Percentiles rank a stretch among this genome's conserved stretches.
These are phyloP conservation scores for Schrenkiella parvula DNA, from an alignment of 345 rosid genomes.

Conservation along the genomic window DNA sequence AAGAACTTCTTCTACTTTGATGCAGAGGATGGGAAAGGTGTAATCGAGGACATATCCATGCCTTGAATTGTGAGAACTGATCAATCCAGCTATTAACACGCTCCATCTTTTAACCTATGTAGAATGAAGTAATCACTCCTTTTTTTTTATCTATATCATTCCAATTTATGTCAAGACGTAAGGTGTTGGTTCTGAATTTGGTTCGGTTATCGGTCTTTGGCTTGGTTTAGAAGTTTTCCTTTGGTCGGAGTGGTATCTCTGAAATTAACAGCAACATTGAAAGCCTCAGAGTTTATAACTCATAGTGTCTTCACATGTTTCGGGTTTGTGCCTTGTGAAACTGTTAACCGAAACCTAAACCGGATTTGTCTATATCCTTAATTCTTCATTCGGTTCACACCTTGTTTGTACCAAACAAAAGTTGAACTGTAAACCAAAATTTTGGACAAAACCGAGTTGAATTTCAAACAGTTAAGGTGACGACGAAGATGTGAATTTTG, in stretches of 20 bases:
- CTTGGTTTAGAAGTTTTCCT: not conserved
- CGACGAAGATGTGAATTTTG: too few species aligned
- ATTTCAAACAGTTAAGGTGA: not conserved
- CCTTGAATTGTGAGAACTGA: not conserved
- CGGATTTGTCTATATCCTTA: not conserved
- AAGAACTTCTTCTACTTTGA: conserved; percentile 91
- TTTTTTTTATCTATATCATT: not conserved
- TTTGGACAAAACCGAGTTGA: not conserved
- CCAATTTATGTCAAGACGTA: not conserved
- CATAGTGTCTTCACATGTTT: not conserved
- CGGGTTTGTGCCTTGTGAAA: not conserved
- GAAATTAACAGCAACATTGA: not conserved
- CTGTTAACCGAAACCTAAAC: not conserved
- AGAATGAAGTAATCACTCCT: not conserved
- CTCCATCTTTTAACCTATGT: not conserved
- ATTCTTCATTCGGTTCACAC: not conserved
- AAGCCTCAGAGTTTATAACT: not conserved
- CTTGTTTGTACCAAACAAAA: not conserved
- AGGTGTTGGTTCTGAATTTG: not conserved
- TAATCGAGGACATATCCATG: conserved; percentile 63
- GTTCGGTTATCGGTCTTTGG: not conserved
- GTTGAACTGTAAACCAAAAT: not conserved
- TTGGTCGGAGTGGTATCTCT: not conserved
- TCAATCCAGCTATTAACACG: not conserved
- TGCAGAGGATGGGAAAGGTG: conserved; percentile 82